A percentile compares a stretch with the other conserved stretches of the same genome.
phyloP scores from a whole-genome alignment of 768 basidiomycete genomes.

The Termitomyces sp. region DNA sequence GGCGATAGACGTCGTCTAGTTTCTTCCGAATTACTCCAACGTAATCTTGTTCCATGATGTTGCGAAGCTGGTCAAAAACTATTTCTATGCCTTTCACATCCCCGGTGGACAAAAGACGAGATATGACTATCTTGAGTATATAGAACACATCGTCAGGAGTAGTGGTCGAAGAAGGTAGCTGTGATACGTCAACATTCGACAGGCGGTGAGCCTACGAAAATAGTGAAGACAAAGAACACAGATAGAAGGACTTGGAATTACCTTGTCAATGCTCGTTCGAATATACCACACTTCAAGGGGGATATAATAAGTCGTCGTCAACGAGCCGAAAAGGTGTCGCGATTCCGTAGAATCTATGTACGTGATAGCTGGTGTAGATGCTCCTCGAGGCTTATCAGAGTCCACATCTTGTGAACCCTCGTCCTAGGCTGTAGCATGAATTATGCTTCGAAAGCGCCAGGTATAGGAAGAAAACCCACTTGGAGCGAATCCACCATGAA shows the following conservation, averaged over 20 bases:
- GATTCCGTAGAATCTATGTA: conserved; percentile 48
- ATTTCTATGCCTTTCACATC: conserved; percentile 52
- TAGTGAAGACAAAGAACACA: background rate
- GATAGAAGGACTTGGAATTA: conserved; percentile 18
- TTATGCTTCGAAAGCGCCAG: background rate
- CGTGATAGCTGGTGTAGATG: background rate
- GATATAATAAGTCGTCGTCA: conserved; percentile 72
- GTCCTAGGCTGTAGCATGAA: conserved; percentile 8
- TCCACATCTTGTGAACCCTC: conserved; percentile 11
- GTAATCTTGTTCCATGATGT: conserved; percentile 81
- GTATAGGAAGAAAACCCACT: conserved; percentile 31
- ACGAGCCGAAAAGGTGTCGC: conserved; percentile 53
- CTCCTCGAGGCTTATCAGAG: conserved; percentile 1
- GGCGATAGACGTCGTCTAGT: conserved; percentile 84
- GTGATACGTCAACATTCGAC: conserved; percentile 65
- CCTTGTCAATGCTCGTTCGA: conserved; percentile 84
- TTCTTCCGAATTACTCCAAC: conserved; percentile 75
- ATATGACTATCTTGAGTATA: conserved; percentile 80
- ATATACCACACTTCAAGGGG: conserved; percentile 94
- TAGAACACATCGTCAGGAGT: conserved; percentile 95
- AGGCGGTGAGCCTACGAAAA: conserved; percentile 75
- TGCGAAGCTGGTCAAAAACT: conserved; percentile 58
- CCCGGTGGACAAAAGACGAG: conserved; percentile 75
- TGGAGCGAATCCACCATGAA: conserved; percentile 75
- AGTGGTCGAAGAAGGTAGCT: conserved; percentile 61